These are phyloP conservation scores for Aspergillus hancockii DNA, from an alignment of 495 filamentous ascomycete species.

Conservation along the genomic window DNA sequence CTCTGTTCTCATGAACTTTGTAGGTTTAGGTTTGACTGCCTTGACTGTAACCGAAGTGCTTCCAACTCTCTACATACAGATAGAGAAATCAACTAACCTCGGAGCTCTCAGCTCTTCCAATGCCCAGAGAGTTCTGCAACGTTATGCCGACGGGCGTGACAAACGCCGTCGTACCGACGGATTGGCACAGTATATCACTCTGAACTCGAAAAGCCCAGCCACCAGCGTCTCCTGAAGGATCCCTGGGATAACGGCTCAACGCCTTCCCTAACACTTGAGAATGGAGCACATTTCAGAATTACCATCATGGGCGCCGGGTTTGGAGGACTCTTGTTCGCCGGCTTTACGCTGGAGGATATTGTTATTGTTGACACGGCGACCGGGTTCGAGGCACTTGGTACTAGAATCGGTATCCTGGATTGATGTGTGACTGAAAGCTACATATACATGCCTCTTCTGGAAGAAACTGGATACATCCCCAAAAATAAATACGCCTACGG, in stretches of 20 bases:
- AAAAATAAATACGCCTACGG: slow-evolving; percentile 32
- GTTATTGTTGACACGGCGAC: slow-evolving; percentile 49
- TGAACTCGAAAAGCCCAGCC: neutral
- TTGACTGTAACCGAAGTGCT: too few species aligned
- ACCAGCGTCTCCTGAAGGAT: neutral
- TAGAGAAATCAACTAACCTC: neutral
- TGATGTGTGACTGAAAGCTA: slow-evolving; percentile 37
- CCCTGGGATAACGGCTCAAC: neutral
- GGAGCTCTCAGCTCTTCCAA: neutral
- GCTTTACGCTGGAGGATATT: slow-evolving; percentile 39
- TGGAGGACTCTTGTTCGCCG: slow-evolving; percentile 14
- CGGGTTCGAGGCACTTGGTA: slow-evolving; percentile 55
- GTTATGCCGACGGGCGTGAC: neutral
- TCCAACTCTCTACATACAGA: neutral
- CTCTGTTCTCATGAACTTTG: too few species aligned
- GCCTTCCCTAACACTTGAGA: neutral
- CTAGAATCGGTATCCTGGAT: slow-evolving; percentile 42
- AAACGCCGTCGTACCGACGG: neutral
- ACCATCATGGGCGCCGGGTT: slow-evolving; percentile 18
- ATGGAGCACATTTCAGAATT: neutral
- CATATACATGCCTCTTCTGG: slow-evolving; percentile 54
- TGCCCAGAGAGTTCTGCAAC: neutral
- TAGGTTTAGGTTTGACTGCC: too few species aligned
- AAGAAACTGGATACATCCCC: slow-evolving; percentile 60
- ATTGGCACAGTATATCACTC: neutral